Percentiles rank a stretch among this genome's conserved stretches.
Evolutionary conservation across 2,329 filamentous ascomycete genomes (phyloP).

Genomic region (Trichoderma sp.): DNA sequence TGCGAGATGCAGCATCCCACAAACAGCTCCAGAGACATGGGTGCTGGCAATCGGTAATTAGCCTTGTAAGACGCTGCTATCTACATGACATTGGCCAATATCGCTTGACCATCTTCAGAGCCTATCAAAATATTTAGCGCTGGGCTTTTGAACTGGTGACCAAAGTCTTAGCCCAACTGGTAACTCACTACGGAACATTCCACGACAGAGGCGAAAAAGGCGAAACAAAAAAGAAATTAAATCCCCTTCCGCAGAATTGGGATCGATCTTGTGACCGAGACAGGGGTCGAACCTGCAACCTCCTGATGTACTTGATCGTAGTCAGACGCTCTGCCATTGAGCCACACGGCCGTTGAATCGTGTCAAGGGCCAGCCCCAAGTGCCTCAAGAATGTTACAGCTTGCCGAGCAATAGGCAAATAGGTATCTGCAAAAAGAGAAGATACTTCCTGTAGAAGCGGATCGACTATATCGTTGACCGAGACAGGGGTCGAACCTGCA

Average conservation of each 20-base stretch:
- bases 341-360: slow-evolving; percentile 20
- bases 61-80: not conserved
- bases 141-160: not conserved
- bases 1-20: not conserved
- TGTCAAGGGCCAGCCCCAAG: not conserved
- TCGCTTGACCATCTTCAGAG: slow-evolving; percentile 3
- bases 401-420: not conserved
- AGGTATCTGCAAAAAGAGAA: not conserved
- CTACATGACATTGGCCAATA: not conserved
- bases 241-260: not conserved
- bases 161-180: not conserved
- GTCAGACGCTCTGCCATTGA: slow-evolving; percentile 26
- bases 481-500: slow-evolving; percentile 34
- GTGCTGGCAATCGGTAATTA: not conserved
- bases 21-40: not conserved
- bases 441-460: not conserved
- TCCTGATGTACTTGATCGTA: slow-evolving; percentile 24
- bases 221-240: slow-evolving; percentile 21
- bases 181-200: not conserved
- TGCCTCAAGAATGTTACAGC: not conserved
- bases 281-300: slow-evolving; percentile 26
- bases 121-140: not conserved
- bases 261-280: slow-evolving; percentile 24
- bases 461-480: slow-evolving; percentile 26
- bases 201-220: not conserved